Conservation (phyloP, 2,329 filamentous ascomycete species). For the Amauroascus verrucosus region DNA sequence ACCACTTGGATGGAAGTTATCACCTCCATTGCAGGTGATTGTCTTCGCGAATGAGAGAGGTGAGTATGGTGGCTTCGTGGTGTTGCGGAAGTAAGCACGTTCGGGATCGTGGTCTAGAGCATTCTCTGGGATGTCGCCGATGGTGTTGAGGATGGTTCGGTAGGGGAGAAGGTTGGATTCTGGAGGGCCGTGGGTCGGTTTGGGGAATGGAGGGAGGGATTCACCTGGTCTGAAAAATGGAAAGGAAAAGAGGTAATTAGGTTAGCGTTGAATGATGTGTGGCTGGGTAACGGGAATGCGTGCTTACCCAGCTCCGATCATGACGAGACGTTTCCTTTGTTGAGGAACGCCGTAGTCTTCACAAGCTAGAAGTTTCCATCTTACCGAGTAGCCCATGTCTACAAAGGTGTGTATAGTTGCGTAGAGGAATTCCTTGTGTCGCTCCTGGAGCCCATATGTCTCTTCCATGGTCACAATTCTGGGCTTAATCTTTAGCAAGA, state of each 20-base stretch:
- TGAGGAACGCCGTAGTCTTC: constrained; percentile 44
- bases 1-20: constrained; percentile 58
- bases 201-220: constrained; percentile 54
- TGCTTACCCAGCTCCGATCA: constrained; percentile 45
- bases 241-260: neutral
- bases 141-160: constrained; percentile 35
- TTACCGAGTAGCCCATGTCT: constrained; percentile 54
- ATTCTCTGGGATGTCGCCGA: constrained; percentile 32
- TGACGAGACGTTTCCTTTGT: constrained; percentile 39
- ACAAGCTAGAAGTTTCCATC: constrained; percentile 53
- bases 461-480: constrained; percentile 69
- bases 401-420: constrained; percentile 56
- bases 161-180: constrained; percentile 26
- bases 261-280: too few species aligned
- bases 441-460: constrained; percentile 55
- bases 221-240: constrained; percentile 54
- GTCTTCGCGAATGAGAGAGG: constrained; percentile 44
- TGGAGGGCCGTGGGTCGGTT: constrained; percentile 45
- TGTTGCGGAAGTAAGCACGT: constrained; percentile 18
- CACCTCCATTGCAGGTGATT: constrained; percentile 54
- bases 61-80: constrained; percentile 36
- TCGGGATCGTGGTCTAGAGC: constrained; percentile 37
- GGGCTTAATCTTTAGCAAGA: constrained; percentile 52
- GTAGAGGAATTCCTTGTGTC: constrained; percentile 48
- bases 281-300: neutral